Conservation (phyloP, 179 eudicot species). For the Beta macrorhiza region DNA sequence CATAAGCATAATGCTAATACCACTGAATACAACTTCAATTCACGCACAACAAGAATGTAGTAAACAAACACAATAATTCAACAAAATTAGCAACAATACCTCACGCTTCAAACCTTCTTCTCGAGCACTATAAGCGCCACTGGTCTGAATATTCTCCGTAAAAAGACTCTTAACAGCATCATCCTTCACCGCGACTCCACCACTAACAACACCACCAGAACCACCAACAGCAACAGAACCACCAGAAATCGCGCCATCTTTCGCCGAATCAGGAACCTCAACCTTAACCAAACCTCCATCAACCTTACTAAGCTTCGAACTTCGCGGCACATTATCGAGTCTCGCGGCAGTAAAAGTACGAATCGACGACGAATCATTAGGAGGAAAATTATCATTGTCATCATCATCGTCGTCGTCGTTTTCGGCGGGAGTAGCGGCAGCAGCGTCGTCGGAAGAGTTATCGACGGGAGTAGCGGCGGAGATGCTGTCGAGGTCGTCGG, state of each 20-base stretch:
- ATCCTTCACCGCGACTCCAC: slow-evolving; percentile 61
- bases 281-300: slow-evolving; percentile 51
- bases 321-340: slow-evolving; percentile 53
- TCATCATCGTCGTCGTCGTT: slow-evolving; percentile 75
- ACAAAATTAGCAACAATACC: slow-evolving; percentile 35
- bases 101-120: slow-evolving; percentile 89
- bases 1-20: too few species aligned
- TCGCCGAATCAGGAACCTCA: slow-evolving; percentile 52
- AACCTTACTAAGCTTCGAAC: slow-evolving; percentile 33
- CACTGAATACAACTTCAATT: too few species aligned
- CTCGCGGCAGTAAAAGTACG: slow-evolving; percentile 76
- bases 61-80: neutral
- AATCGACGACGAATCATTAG: slow-evolving; percentile 40
- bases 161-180: slow-evolving; percentile 65
- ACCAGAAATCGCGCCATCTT: slow-evolving; percentile 45
- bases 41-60: neutral
- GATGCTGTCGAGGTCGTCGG: slow-evolving; percentile 41
- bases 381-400: slow-evolving; percentile 33
- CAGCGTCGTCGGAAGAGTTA: slow-evolving; percentile 38
- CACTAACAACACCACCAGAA: neutral
- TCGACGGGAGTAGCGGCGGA: slow-evolving; percentile 34
- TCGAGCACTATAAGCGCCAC: slow-evolving; percentile 93
- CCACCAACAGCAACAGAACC: slow-evolving; percentile 2
- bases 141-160: slow-evolving; percentile 83
- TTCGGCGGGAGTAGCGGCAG: slow-evolving; percentile 24